Base-by-base conservation (phyloP, 768 basidiomycete genomes). In the Xanthoconium purpureum region DNA sequence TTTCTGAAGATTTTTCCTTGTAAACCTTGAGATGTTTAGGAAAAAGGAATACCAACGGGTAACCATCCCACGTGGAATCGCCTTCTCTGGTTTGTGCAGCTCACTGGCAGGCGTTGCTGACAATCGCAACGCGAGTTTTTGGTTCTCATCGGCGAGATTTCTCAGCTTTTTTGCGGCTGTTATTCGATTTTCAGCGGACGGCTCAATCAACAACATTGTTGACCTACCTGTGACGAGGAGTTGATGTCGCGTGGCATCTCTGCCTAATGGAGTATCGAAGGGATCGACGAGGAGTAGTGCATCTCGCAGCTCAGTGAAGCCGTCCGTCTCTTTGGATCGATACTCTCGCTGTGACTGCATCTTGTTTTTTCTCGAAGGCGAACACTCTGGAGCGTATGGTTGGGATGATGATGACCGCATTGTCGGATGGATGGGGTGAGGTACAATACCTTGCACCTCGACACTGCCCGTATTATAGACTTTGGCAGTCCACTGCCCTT, bases 111-210 rank as follows among this genome's bases (percentile, higher is more conserved):
- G 48, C n/a, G 54, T 38, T 6, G 54, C 63, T 40, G 63, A 66
- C 38, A 69, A 10, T 32, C 15, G 47, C 13, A 52, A 29, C 12
- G 49, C 35, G 17, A 66, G 65, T 6, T 53, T 52, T 61, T 69
- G 54, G 43, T 67, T 67, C 36, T 67, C 64, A 15, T 66, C 58
- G 2, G 64, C 64, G 7, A 67, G 67, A 33, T 59, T 52, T 47
- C 64, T 56, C 78, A 81, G 77, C 68, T 83, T 79, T 75, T 78
- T 81, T 2, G 80, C 80, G 45, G 82, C 76, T 50, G 39, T 59
- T 24, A n/a, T 18, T 11, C 5, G n/a, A 53, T 36, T 29, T 9
- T 66, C 38, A 66, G 54, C 18, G 17, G 36, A 13, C 28, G 1
- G 48, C 6, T 37, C 35, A 0, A 54, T 12, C 6, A 11, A 6